A percentile compares a stretch with the other conserved stretches of the same genome.
phyloP scores from a whole-genome alignment of 345 rosid species.

The Raphanus raphanistrum region DNA sequence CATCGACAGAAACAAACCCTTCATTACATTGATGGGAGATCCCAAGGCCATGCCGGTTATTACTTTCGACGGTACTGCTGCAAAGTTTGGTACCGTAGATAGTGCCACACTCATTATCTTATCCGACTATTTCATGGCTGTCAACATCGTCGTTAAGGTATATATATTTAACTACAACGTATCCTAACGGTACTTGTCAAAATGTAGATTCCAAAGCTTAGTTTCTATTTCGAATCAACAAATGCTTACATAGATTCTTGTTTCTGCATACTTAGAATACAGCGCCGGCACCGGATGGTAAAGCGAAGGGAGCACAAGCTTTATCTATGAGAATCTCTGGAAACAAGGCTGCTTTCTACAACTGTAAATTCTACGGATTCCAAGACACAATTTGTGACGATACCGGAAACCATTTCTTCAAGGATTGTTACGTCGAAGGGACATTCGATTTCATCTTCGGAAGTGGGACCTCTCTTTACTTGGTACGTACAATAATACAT shows the following conservation, averaged over 20 bases:
- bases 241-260: background rate
- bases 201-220: background rate
- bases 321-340: conserved; percentile 57
- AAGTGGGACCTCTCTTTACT: conserved; percentile 59
- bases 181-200: background rate
- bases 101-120: conserved; percentile 36
- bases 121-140: conserved; percentile 41
- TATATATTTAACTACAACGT: background rate
- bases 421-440: conserved; percentile 72
- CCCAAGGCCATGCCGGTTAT: conserved; percentile 45
- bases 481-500: conserved; percentile 39
- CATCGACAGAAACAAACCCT: conserved; percentile 45
- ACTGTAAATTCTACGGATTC: conserved; percentile 58
- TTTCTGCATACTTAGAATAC: conserved; percentile 44
- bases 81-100: conserved; percentile 45
- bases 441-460: conserved; percentile 84
- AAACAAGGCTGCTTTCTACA: conserved; percentile 58
- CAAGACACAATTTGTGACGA: conserved; percentile 79
- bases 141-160: conserved; percentile 35
- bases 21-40: conserved; percentile 54
- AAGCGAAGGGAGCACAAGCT: conserved; percentile 51
- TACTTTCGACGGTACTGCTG: conserved; percentile 50
- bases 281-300: conserved; percentile 56
- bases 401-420: conserved; percentile 70
- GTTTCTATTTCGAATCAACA: background rate